phyloP scores from a whole-genome alignment of 2,329 filamentous ascomycete genomes.

The Emergomyces orientalis region DNA sequence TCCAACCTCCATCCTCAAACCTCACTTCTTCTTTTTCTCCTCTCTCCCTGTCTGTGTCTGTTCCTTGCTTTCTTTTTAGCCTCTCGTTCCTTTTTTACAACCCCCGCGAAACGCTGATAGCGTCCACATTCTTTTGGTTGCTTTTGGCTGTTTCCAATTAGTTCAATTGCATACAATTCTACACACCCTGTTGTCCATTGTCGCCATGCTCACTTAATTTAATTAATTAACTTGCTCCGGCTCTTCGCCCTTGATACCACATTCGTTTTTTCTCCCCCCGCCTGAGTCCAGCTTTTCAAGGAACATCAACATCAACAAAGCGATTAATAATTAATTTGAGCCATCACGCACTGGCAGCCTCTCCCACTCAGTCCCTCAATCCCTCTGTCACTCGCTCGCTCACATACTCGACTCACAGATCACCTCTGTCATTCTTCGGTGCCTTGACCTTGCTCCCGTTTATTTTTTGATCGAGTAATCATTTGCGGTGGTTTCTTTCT shows the following conservation, averaged over 20 bases:
- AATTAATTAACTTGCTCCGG: neutral
- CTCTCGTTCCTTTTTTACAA: neutral
- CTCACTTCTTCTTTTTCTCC: neutral
- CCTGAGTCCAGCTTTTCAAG: neutral
- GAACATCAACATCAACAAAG: neutral
- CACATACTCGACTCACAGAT: neutral
- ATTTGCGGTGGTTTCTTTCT: neutral
- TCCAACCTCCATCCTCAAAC: neutral
- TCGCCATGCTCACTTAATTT: neutral
- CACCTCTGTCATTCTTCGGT: neutral
- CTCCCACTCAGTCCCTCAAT: neutral
- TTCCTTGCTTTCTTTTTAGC: slow-evolving; percentile 1
- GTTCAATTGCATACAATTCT: slow-evolving; percentile 6
- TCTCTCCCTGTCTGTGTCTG: slow-evolving; percentile 1
- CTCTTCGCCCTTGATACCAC: neutral
- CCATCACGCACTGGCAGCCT: neutral
- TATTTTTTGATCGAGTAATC: neutral
- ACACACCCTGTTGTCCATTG: too few relatives aligned
- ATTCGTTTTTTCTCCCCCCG: neutral
- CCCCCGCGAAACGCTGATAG: neutral
- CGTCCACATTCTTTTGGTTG: slow-evolving; percentile 6
- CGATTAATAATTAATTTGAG: neutral
- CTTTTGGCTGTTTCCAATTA: slow-evolving; percentile 7
- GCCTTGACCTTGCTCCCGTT: neutral
- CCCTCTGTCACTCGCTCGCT: neutral